Percentiles rank a stretch among this genome's conserved stretches.
Conservation (phyloP, 192 early-diverging fungal species). For the Coemansia pectinata region DNA sequence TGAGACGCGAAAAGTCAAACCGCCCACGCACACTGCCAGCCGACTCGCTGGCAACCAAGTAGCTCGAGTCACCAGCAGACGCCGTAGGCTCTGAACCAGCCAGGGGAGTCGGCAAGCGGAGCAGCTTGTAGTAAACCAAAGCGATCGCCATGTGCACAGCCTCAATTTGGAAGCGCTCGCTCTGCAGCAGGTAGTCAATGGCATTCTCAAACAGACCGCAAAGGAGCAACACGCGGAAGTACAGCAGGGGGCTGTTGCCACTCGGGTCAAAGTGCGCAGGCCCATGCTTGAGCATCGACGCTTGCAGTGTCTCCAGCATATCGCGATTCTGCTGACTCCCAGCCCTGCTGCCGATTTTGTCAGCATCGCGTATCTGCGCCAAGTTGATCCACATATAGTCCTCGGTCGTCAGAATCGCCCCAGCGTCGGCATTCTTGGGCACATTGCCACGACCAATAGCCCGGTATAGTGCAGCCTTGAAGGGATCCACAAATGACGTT, state of each 20-base stretch:
- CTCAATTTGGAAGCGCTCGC: conserved; percentile 68
- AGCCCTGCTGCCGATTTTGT: conserved; percentile 60
- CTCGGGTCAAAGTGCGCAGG: conserved; percentile 70
- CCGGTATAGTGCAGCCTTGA: conserved; percentile 88
- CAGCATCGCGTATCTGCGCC: conserved; percentile 61
- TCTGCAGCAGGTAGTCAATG: conserved; percentile 68
- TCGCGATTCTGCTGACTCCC: conserved; percentile 9
- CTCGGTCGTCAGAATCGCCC: conserved; percentile 77
- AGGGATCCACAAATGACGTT: conserved; percentile 71
- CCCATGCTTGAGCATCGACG: conserved; percentile 66
- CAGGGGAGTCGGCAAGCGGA: conserved; percentile 62
- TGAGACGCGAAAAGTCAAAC: conserved; percentile 37
- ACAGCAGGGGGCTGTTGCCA: conserved; percentile 69
- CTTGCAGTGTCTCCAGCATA: conserved; percentile 67
- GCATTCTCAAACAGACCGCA: conserved; percentile 93
- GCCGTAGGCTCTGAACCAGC: neutral
- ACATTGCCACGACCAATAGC: conserved; percentile 89
- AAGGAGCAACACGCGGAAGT: conserved; percentile 80
- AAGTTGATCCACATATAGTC: conserved; percentile 94
- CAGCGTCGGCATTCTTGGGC: conserved; percentile 61
- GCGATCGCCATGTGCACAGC: conserved; percentile 90
- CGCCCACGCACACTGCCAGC: neutral
- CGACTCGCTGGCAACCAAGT: conserved; percentile 14
- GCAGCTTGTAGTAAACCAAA: conserved; percentile 74
- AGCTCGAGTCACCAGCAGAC: conserved; percentile 19